These are phyloP conservation scores for Dioscorea dumetorum DNA, from an alignment of 106 monocot genomes.

Conservation along the genomic window DNA sequence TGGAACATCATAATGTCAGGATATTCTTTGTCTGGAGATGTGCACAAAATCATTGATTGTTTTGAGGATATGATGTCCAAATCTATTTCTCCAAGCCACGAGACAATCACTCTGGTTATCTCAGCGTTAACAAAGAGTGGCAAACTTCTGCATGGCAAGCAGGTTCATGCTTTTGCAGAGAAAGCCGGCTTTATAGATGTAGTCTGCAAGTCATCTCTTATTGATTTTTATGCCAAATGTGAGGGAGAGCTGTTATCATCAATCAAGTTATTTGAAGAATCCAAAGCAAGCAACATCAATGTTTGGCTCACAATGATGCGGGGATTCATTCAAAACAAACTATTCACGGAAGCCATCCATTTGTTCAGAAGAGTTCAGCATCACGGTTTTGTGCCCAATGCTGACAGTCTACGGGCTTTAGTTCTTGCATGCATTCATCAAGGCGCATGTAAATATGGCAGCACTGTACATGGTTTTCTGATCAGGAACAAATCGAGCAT, in stretches of 20 bases:
- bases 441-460: conserved; percentile 26
- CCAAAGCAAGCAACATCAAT: not conserved
- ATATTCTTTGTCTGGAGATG: conserved; percentile 24
- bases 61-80: conserved; percentile 32
- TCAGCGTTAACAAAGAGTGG: conserved; percentile 26
- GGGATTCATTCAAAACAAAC: conserved; percentile 23
- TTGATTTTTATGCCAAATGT: conserved; percentile 55
- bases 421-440: conserved; percentile 17
- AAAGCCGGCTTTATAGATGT: conserved; percentile 37
- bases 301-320: conserved; percentile 35
- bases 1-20: conserved; percentile 60
- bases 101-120: conserved; percentile 40
- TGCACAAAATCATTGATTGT: conserved; percentile 14
- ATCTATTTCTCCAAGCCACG: conserved; percentile 12
- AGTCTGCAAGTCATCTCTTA: conserved; percentile 23
- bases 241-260: conserved; percentile 18
- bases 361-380: conserved; percentile 23
- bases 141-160: conserved; percentile 22
- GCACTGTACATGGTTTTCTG: conserved; percentile 34
- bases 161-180: conserved; percentile 35
- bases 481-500: conserved; percentile 17
- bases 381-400: conserved; percentile 9
- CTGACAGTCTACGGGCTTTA: conserved; percentile 21
- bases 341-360: conserved; percentile 15
- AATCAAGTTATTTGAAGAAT: conserved; percentile 31